Evolutionary conservation across 1,284 basidiomycete species (phyloP).

Genomic region (Pseudozyma sp.): DNA sequence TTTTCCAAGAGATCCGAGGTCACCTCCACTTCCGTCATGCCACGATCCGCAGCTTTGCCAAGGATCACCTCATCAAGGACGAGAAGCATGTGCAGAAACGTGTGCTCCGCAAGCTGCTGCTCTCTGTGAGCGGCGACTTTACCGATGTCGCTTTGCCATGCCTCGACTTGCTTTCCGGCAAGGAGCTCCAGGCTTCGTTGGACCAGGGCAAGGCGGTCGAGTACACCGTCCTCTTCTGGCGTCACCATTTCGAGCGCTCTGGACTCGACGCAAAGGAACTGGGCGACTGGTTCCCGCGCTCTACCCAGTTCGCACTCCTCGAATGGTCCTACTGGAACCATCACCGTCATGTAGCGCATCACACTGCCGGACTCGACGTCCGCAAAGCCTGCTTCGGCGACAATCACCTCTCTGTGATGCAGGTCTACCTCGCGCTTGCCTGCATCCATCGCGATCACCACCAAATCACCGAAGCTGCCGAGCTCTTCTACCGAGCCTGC

Average conservation of each 20-base stretch:
- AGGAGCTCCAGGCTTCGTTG: constrained; percentile 37
- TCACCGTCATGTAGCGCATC: constrained; percentile 3
- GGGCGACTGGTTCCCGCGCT: constrained; percentile 9
- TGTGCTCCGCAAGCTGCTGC: constrained; percentile 32
- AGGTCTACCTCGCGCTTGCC: constrained; percentile 5
- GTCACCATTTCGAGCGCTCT: constrained; percentile 11
- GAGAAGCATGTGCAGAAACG: constrained; percentile 7
- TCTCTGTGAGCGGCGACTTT: constrained; percentile 52
- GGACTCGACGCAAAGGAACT: constrained; percentile 2
- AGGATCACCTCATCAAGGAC: constrained; percentile 4
- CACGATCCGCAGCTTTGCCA: constrained; percentile 7
- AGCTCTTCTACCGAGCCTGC: constrained; percentile 9
- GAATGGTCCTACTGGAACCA: constrained; percentile 12
- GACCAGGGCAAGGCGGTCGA: constrained; percentile 6
- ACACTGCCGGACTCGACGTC: constrained; percentile 4
- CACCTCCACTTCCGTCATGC: constrained; percentile 9
- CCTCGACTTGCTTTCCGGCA: constrained; percentile 14
- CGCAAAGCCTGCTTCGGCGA: constrained; percentile 10
- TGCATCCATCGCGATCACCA: constrained; percentile 6
- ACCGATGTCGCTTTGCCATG: constrained; percentile 32
- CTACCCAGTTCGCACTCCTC: constrained; percentile 10
- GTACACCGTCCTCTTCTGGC: constrained; percentile 11
- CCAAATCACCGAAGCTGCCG: neutral
- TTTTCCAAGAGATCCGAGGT: constrained; percentile 5
- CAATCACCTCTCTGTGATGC: constrained; percentile 9